Evolutionary conservation across 805 yeast species (phyloP), one percentile per base, ranked within the genome.

Genomic region (Yarrowia sp.): DNA sequence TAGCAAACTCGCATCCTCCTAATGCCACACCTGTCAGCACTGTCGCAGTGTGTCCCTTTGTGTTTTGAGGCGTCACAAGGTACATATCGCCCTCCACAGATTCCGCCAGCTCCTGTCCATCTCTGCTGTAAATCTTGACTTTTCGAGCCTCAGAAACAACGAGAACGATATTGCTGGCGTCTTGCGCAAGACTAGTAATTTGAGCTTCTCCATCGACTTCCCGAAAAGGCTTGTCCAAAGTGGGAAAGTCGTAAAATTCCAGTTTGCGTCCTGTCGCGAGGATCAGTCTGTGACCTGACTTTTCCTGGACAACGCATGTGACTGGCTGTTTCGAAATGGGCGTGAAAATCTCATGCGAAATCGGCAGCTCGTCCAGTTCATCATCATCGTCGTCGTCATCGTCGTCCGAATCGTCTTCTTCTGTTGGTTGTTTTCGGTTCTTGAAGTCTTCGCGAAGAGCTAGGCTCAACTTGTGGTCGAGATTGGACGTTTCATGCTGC

Each of bases 11-110:
- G 3, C 38, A 41, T 3, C 10, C 9, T 1, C 68, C 67, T 38
- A 66, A 19, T 14, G 66, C 42, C 8, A n/a, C 69, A 56, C 8
- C 74, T 79, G 36, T 71, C 42, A 9, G 75, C 8, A 79, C 68
- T 55, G 72, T 77, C 2, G 79, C 76, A 7, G 74, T 70, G 69
- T 79, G 81, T 19, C 81, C 81, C 46, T 72, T 73, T 9, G 81
- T 79, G 65, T 77, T 77, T 58, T 72, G 72, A 73, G 79, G 71
- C 50, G 79, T 81, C 19, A 75, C 73, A 26, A 79, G 68, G 70
- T 79, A 79, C 76, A 75, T 75, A 58, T 79, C 81, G 3, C 81
- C 81, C 5, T 73, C 72, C 11, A 64, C 71, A 52, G 69, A 78
- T 52, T 74, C 75, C 0, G 69, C 72, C 36, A 73, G 65, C 45